Base-by-base conservation (phyloP, 2,329 filamentous ascomycete species). In the Zasmidium cellare region DNA sequence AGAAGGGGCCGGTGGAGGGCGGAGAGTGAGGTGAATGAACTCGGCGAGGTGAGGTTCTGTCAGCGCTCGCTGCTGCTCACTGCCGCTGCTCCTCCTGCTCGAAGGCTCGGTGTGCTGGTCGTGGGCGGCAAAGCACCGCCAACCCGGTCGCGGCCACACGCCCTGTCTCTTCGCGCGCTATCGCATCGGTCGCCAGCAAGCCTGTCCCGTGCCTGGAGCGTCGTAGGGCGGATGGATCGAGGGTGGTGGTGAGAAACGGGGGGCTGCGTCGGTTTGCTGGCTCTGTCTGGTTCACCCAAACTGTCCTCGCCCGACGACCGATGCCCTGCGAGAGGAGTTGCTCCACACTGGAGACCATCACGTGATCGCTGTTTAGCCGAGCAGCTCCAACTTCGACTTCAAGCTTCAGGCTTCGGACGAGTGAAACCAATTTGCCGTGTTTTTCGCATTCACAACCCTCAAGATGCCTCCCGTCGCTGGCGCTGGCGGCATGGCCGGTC, bases 401-500 rank as follows among this genome's bases (percentile, higher is more conserved):
- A 28, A 28, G 25, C 25, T 5, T 28, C 25, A 28, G 25, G 25
- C 25, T 6, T 28, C 25, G 25, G 25, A 28, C 5, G 25, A 41
- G 35, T 9, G 28, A 31, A 31, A 14, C 7, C 11, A n/a, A 18
- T 41, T 22, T 18, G 3, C 46, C 5, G 7, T 53, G n/a, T 14
- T 48, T 24, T n/a, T 48, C n/a, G 35, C 14, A 41, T 14, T 9
- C 35, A 41, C 35, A 41, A 9, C 16, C 35, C 12, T 38, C 59
- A 69, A 59, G 16, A 72, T 72, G 70, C 70, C 70, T 58, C 70
- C 70, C 16, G 67, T 72, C 41, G 67, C 67, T 51, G 61, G 65
- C 47, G 67, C 63, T 50, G 68, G 68, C 52, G 69, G 69, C 50
- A 67, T 69, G 62, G 51, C 63, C 64, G 87, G 84, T 63, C 87